Conservation (phyloP, 495 filamentous ascomycete species). For the Emericellopsis terricola region DNA sequence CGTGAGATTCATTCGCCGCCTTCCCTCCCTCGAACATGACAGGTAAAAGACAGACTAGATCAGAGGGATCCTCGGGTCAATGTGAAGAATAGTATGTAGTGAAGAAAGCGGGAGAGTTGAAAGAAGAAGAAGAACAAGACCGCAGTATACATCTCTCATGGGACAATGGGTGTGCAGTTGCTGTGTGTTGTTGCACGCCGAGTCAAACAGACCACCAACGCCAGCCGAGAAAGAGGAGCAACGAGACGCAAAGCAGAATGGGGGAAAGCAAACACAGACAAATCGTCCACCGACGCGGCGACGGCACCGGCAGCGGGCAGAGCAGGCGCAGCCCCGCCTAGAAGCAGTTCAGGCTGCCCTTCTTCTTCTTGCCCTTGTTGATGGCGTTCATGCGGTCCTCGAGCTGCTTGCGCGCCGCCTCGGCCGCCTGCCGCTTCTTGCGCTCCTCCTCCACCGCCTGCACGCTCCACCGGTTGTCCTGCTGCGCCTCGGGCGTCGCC, state of each 20-base stretch:
- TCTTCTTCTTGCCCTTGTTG: slow-evolving; percentile 92
- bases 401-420: slow-evolving; percentile 68
- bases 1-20: too few relatives aligned
- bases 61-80: too few relatives aligned
- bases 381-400: slow-evolving; percentile 92
- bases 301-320: too few relatives aligned
- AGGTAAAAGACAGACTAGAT: too few relatives aligned
- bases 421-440: slow-evolving; percentile 68
- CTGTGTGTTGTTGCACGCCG: neutral
- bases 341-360: slow-evolving; percentile 93
- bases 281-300: too few relatives aligned
- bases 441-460: slow-evolving; percentile 91
- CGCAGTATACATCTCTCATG: neutral
- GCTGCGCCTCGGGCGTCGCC: slow-evolving; percentile 13
- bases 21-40: too few relatives aligned
- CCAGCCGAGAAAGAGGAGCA: neutral
- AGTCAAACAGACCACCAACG: neutral
- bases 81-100: too few relatives aligned
- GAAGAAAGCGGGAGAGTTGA: neutral
- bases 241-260: neutral
- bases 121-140: neutral
- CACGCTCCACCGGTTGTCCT: slow-evolving; percentile 59
- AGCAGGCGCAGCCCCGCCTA: slow-evolving; percentile 22
- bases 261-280: neutral
- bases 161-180: neutral